Conservation (phyloP, 129 eudicot genomes). For the Calendula officinalis region DNA sequence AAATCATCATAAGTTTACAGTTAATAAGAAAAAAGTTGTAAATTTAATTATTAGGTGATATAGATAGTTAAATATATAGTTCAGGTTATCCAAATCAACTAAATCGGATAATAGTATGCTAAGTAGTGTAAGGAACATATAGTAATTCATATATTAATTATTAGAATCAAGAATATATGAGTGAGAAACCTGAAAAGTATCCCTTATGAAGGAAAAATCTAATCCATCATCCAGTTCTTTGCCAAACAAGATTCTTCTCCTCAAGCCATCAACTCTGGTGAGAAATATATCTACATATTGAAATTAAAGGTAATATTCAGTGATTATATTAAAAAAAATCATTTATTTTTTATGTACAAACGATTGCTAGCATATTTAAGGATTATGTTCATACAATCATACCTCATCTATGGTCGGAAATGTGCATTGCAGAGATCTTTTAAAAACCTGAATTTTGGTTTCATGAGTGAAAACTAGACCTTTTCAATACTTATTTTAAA, state of each 20-base stretch:
- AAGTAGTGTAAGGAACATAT: too few relatives aligned
- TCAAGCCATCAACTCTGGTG: constrained; percentile 86
- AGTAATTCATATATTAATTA: too few relatives aligned
- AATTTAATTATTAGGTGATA: background rate
- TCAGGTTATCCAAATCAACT: too few relatives aligned
- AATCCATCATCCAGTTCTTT: constrained; percentile 43
- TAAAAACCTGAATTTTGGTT: constrained; percentile 69
- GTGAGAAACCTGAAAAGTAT: constrained; percentile 73
- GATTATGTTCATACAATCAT: constrained; percentile 16
- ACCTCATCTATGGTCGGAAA: constrained; percentile 90
- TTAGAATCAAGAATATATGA: background rate
- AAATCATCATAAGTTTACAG: background rate
- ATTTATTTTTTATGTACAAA: too few relatives aligned
- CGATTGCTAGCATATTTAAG: background rate
- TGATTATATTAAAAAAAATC: too few relatives aligned
- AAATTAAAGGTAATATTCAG: constrained; percentile 38
- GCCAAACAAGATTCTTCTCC: constrained; percentile 63
- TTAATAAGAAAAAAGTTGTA: too few relatives aligned
- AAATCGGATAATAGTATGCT: too few relatives aligned
- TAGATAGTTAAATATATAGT: too few relatives aligned
- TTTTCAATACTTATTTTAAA: too few relatives aligned
- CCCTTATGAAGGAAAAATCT: constrained; percentile 55
- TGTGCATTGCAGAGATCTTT: constrained; percentile 74
- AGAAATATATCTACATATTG: constrained; percentile 89
- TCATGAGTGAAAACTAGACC: too few relatives aligned